Evolutionary conservation across 1,139 yeast genomes (phyloP).

Genomic region (Yamadazyma taylorii): DNA sequence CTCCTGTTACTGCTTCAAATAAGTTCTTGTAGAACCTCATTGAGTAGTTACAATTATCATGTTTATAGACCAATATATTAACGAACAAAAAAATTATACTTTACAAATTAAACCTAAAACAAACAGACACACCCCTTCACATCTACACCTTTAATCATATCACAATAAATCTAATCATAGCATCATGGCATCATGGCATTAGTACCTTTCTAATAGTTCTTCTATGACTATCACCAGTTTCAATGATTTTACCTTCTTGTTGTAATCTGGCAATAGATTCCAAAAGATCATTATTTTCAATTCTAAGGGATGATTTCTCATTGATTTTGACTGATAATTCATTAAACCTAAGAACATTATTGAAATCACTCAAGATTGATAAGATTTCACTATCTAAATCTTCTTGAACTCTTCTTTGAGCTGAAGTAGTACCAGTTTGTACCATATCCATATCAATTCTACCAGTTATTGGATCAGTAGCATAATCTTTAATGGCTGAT

Average conservation of each 20-base stretch:
- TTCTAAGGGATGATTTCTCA: constrained; percentile 65
- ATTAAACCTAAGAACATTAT: constrained; percentile 53
- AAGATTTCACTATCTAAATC: constrained; percentile 67
- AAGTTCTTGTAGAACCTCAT: no score
- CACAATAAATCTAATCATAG: no score
- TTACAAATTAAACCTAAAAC: constrained; percentile 1
- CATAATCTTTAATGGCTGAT: constrained; percentile 94
- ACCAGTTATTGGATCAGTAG: constrained; percentile 96
- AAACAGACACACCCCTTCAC: no score
- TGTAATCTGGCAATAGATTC: constrained; percentile 69
- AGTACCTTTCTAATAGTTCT: constrained; percentile 60
- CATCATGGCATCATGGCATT: constrained; percentile 20
- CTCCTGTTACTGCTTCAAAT: no score
- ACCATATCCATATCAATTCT: constrained; percentile 96
- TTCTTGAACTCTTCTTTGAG: constrained; percentile 78
- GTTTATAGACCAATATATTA: constrained; percentile 1
- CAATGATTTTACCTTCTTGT: constrained; percentile 72
- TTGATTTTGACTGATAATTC: constrained; percentile 64
- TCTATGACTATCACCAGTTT: constrained; percentile 73
- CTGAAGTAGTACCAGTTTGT: constrained; percentile 91
- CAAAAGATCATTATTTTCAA: constrained; percentile 69
- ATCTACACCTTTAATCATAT: no score
- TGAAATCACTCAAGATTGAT: constrained; percentile 43
- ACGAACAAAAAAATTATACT: neutral
- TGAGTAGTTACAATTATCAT: no score